Percentiles rank a stretch among this genome's conserved stretches.
Evolutionary conservation across 805 yeast species (phyloP).

Genomic region (Ogataea pini): DNA sequence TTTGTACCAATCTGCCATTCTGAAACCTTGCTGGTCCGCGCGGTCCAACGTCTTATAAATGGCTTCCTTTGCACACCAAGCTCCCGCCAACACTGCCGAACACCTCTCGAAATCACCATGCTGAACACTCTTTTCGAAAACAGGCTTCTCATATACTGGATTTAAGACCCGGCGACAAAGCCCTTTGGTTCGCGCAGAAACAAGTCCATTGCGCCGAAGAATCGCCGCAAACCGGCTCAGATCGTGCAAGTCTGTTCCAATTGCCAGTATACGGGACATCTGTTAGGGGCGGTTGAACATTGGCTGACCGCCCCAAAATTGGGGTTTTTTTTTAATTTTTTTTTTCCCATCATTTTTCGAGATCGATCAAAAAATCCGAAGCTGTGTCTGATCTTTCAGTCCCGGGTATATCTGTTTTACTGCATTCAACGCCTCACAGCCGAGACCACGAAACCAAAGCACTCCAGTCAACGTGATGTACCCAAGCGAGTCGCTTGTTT

Average conservation of each 20-base stretch:
- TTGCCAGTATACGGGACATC: slow-evolving; percentile 41
- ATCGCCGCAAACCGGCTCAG: slow-evolving; percentile 48
- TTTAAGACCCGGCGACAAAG: slow-evolving; percentile 54
- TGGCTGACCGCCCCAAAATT: neutral
- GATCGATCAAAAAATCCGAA: too few species aligned
- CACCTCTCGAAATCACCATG: slow-evolving; percentile 29
- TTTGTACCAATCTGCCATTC: slow-evolving; percentile 63
- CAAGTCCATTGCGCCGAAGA: slow-evolving; percentile 37
- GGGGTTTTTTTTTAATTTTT: neutral
- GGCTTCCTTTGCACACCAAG: slow-evolving; percentile 81
- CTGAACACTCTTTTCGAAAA: slow-evolving; percentile 25
- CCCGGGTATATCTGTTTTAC: too few species aligned
- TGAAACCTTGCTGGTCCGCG: slow-evolving; percentile 50
- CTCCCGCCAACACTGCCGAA: slow-evolving; percentile 47
- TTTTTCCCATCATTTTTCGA: too few species aligned
- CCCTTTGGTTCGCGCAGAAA: slow-evolving; percentile 36
- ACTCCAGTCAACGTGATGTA: neutral
- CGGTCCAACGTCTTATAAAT: slow-evolving; percentile 58
- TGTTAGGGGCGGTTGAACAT: slow-evolving; percentile 7
- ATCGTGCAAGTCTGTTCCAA: slow-evolving; percentile 60
- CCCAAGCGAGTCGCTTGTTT: slow-evolving; percentile 17
- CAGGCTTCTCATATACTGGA: slow-evolving; percentile 41
- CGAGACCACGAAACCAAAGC: too few species aligned
- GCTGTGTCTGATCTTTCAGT: too few species aligned
- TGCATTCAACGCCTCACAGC: too few species aligned